A percentile compares a stretch with the other conserved stretches of the same genome.
phyloP scores from a whole-genome alignment of 177 flowering plant species.

The Vitis hybrid region DNA sequence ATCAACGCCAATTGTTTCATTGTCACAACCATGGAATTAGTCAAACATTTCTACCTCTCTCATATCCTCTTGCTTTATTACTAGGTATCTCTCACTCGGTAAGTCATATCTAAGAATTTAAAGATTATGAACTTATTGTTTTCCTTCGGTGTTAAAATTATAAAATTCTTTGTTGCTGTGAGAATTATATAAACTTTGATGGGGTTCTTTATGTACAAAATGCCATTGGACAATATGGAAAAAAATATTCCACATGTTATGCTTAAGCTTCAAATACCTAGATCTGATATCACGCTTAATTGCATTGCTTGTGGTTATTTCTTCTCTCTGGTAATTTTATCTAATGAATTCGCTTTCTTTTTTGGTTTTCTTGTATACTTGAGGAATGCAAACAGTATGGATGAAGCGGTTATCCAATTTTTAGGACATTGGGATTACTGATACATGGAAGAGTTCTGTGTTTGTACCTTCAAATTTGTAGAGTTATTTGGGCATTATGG shows the following conservation, averaged over 20 bases:
- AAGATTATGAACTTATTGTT: background rate
- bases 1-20: constrained; percentile 47
- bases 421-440: no score
- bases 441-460: no score
- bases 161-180: background rate
- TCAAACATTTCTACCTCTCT: constrained; percentile 7
- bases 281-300: background rate
- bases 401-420: no score
- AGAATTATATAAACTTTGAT: no score
- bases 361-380: background rate
- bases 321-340: background rate
- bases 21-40: constrained; percentile 85
- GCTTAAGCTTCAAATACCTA: background rate
- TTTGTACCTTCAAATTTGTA: no score
- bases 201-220: background rate
- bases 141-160: background rate
- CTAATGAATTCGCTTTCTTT: background rate
- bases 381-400: no score
- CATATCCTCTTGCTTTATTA: constrained; percentile 7
- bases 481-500: no score
- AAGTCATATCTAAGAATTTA: background rate
- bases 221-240: no score
- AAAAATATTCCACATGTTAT: no score
- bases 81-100: constrained; percentile 16
- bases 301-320: background rate